Base-by-base conservation (phyloP, 1,284 basidiomycete genomes). In the Grifola frondosa region DNA sequence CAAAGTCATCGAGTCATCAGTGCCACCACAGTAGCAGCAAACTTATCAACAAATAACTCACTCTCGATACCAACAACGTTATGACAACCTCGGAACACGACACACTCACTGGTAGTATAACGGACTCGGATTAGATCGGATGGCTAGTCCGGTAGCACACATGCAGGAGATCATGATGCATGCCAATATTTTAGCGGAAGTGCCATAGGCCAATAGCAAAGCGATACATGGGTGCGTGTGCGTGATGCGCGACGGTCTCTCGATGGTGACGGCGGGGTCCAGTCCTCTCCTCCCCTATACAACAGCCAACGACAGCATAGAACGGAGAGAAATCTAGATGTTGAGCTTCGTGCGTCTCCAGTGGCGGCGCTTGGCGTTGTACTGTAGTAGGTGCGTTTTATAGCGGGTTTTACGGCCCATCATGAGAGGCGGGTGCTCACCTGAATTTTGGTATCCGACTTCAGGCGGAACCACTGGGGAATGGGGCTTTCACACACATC, bases 381-480 rank as follows among this genome's bases (percentile, higher is more conserved):
- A 94, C 88, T 81, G 58, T 49, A 45, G 32, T 17, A 16, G 16
- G 26, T 37, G 21, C 37, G 38, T 26, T 38, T 48, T 6, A 43
- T 30, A 21, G 23, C 10, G 11, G 7, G 7, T 9, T 20, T 21
- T 16, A 23, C 21, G 5, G 23, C 8, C 13, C n/a, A 13, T 11
- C 16, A 15, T 13, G 25, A 19, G 8, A 8, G 26, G 35, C n/a
- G 3, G 16, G 17, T n/a, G 61, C 84, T 67, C 66, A 93, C 90
- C 71, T 92, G 90, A 63, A 95, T 95, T 75, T 93, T 95, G 54
- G 83, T 90, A 70, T 93, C 95, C 59, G 91, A 88, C 82, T 97
- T 97, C 56, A 97, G 78, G 61, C 94, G 91, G 84, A 95, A 97
- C 95, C 94, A 98, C 66, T 96, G 92, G 54, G 94, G 95, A 54